Evolutionary conservation across 805 yeast species (phyloP), one percentile per base, ranked within the genome.

Genomic region (Metschnikowia peoriensis): DNA sequence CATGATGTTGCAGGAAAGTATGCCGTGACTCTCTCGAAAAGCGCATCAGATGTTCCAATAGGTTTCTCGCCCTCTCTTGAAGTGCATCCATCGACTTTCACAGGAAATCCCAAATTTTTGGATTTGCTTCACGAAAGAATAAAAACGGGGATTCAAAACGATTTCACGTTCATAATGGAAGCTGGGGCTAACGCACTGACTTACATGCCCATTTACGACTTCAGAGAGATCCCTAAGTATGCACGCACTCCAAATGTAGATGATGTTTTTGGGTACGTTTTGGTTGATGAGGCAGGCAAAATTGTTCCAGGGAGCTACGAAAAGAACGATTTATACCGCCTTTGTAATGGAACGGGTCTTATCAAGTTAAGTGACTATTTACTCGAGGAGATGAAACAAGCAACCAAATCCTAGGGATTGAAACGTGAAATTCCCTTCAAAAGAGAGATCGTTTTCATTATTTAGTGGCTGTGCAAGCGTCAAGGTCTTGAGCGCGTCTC

Each of bases 231-330:
- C 1, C 90, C 93, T 1, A 70, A 78, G 22, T 81, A 79, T 54
- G 86, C 85, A 35, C 74, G 94, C 57, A 79, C 78, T 12, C 89
- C 93, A 1, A 87, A 84, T 17, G 79, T 86, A 8, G 89, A 86
- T 55, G 87, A 86, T 59, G 82, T 83, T 1, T 73, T 83, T 47
- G 96, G 96, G 0, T 86, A 84, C 61, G 84, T 88, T 9, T 77
- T 78, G 56, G 86, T 88, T 2, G 79, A 79, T 56, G 66, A 56
- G 1, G 63, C 74, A 2, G 88, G 89, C 0, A 72, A 73, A 42
- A 85, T 89, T 53, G 70, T 82, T 1, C 73, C 74, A 1, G 78
- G 69, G 1, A 71, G 82, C 16, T 89, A 82, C 59, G 83, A 88
- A 63, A 61, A 67, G 6, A 88, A 89, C 63, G 61, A 67, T 15